These are phyloP conservation scores for Naegleria gruberi DNA, from an alignment of 208 protist genomes.

Conservation along the genomic window DNA sequence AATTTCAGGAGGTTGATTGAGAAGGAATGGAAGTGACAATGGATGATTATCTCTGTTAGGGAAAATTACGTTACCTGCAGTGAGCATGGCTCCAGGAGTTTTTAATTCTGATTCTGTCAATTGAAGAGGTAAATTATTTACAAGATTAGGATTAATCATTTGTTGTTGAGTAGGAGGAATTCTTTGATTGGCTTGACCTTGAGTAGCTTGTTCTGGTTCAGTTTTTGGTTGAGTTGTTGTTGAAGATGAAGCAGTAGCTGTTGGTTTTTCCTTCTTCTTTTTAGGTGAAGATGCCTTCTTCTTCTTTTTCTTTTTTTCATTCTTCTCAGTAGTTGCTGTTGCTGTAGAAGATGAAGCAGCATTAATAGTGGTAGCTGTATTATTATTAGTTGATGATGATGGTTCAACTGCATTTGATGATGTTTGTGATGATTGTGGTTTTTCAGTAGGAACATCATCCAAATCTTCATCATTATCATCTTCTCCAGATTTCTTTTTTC, in stretches of 20 bases:
- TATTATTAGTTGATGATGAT: too few relatives aligned
- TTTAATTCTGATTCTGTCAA: neutral
- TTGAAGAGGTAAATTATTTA: neutral
- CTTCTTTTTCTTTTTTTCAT: neutral
- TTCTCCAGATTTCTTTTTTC: neutral
- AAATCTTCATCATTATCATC: neutral
- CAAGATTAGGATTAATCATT: neutral
- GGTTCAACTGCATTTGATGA: too few relatives aligned
- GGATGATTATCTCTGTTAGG: neutral
- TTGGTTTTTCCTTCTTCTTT: neutral
- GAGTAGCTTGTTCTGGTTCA: too few relatives aligned
- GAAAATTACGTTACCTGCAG: neutral
- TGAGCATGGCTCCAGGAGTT: neutral
- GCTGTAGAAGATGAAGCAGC: neutral
- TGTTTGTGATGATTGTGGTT: too few relatives aligned
- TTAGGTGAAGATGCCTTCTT: neutral
- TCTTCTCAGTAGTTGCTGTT: neutral
- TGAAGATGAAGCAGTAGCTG: neutral
- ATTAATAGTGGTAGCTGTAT: too few relatives aligned
- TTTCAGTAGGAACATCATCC: neutral
- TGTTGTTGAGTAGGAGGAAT: neutral
- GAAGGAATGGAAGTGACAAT: neutral
- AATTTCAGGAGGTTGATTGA: constrained; percentile 17
- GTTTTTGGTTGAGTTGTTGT: neutral
- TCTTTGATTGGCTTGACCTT: too few relatives aligned